These are phyloP conservation scores for Porphyridium purpureum DNA, from an alignment of 23 red algal species.

Conservation along the genomic window DNA sequence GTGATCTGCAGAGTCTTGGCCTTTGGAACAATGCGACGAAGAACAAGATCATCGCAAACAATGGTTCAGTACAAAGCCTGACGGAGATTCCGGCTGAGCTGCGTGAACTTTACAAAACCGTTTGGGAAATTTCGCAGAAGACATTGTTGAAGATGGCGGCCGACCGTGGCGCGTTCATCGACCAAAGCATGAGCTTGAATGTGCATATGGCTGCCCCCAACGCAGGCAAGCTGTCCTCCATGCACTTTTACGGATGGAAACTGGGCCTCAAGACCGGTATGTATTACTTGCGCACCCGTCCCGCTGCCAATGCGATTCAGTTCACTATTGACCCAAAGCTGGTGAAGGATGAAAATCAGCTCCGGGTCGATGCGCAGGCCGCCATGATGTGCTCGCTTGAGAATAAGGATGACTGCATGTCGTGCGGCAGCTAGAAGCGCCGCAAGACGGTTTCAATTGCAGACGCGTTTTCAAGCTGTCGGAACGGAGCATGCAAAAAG, in stretches of 20 bases:
- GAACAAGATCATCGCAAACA: slow-evolving; percentile 80
- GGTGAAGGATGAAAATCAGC: too few relatives aligned
- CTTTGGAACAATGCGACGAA: slow-evolving; percentile 81
- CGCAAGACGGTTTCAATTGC: too few relatives aligned
- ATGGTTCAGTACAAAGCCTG: slow-evolving; percentile 74
- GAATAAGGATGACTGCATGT: too few relatives aligned
- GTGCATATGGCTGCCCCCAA: slow-evolving; percentile 78
- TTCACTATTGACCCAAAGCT: slow-evolving; percentile 83
- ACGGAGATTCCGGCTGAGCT: slow-evolving; percentile 55
- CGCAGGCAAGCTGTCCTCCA: slow-evolving; percentile 90
- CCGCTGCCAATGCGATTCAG: slow-evolving; percentile 93
- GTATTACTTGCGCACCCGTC: slow-evolving; percentile 90
- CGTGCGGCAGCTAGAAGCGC: too few relatives aligned
- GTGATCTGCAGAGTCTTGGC: slow-evolving; percentile 81
- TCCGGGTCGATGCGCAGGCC: too few relatives aligned
- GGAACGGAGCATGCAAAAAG: too few relatives aligned
- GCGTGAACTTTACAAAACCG: slow-evolving; percentile 81
- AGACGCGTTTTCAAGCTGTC: too few relatives aligned
- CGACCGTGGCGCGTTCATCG: slow-evolving; percentile 91
- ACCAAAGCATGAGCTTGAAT: slow-evolving; percentile 93
- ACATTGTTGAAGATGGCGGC: slow-evolving; percentile 77
- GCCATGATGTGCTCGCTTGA: too few relatives aligned
- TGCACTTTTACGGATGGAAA: slow-evolving; percentile 99
- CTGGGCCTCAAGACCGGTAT: slow-evolving; percentile 79
- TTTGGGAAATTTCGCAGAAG: slow-evolving; percentile 96